Percentiles rank a stretch among this genome's conserved stretches.
These are phyloP conservation scores for Hypholoma sublateritium DNA, from an alignment of 768 basidiomycete species.

Conservation along the genomic window DNA sequence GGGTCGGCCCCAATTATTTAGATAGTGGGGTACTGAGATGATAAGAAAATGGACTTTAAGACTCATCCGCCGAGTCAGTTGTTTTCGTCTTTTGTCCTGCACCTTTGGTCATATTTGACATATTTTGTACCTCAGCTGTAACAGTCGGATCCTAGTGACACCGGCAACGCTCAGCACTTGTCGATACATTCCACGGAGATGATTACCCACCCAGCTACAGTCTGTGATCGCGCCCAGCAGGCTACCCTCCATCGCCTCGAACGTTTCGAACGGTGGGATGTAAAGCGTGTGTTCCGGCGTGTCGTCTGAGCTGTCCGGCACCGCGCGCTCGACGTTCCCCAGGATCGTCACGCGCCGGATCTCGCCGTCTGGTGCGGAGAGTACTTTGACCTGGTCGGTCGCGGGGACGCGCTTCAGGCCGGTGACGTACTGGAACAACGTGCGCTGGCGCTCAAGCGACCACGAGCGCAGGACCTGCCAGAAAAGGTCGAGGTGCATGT, in stretches of 20 bases:
- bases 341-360: slow-evolving; percentile 25
- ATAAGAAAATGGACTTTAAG: too few species aligned
- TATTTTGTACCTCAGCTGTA: slow-evolving; percentile 11
- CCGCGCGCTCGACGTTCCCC: slow-evolving; percentile 25
- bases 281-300: slow-evolving; percentile 27
- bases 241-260: slow-evolving; percentile 20
- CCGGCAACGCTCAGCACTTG: not conserved
- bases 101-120: not conserved
- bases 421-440: slow-evolving; percentile 23
- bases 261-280: slow-evolving; percentile 24
- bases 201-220: slow-evolving; percentile 21
- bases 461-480: slow-evolving; percentile 24
- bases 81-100: not conserved
- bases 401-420: slow-evolving; percentile 26
- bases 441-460: slow-evolving; percentile 20
- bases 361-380: slow-evolving; percentile 25
- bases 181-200: not conserved
- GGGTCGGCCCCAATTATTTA: too few species aligned
- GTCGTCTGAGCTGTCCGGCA: slow-evolving; percentile 24
- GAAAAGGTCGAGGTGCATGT: slow-evolving; percentile 25
- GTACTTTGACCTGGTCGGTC: slow-evolving; percentile 24
- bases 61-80: not conserved
- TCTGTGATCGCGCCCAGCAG: slow-evolving; percentile 22
- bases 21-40: too few species aligned
- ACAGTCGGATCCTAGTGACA: slow-evolving; percentile 12